These are phyloP conservation scores for Xylaria sp. DNA, from an alignment of 2,329 filamentous ascomycete genomes.

Conservation along the genomic window DNA sequence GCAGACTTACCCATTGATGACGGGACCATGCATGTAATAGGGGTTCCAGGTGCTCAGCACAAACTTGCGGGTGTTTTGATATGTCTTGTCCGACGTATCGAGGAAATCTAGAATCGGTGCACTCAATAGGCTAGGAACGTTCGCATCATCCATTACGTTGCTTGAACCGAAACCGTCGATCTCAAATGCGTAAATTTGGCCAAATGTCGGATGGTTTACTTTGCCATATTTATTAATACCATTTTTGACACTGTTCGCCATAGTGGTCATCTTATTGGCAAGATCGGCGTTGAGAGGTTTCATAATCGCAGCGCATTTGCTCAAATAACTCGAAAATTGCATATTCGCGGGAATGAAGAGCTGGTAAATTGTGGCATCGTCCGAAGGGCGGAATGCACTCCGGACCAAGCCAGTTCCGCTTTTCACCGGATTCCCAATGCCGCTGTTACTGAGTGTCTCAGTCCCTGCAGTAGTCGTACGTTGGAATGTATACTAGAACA, in stretches of 20 bases:
- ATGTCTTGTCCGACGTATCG: slow-evolving; percentile 62
- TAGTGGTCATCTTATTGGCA: slow-evolving; percentile 59
- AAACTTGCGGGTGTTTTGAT: slow-evolving; percentile 80
- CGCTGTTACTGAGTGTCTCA: slow-evolving; percentile 75
- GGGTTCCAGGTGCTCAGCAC: slow-evolving; percentile 77
- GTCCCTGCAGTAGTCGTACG: slow-evolving; percentile 73
- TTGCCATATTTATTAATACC: slow-evolving; percentile 76
- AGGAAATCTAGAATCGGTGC: slow-evolving; percentile 66
- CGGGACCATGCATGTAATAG: slow-evolving; percentile 70
- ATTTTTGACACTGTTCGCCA: slow-evolving; percentile 68
- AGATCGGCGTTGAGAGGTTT: slow-evolving; percentile 43
- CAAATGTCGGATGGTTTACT: slow-evolving; percentile 67
- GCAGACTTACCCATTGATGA: slow-evolving; percentile 56
- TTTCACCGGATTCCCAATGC: slow-evolving; percentile 77
- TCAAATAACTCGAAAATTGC: slow-evolving; percentile 70
- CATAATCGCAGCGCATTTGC: slow-evolving; percentile 53
- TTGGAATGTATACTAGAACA: slow-evolving; percentile 72
- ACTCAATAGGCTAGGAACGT: slow-evolving; percentile 66
- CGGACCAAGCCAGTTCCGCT: slow-evolving; percentile 76
- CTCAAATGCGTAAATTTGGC: slow-evolving; percentile 74
- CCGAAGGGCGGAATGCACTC: slow-evolving; percentile 81
- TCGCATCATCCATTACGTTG: slow-evolving; percentile 70
- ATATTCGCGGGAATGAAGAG: slow-evolving; percentile 83
- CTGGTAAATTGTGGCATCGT: slow-evolving; percentile 81
- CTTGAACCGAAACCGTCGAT: slow-evolving; percentile 71